Conservation (phyloP, 768 basidiomycete species). For the Leccinum disarticulatum region DNA sequence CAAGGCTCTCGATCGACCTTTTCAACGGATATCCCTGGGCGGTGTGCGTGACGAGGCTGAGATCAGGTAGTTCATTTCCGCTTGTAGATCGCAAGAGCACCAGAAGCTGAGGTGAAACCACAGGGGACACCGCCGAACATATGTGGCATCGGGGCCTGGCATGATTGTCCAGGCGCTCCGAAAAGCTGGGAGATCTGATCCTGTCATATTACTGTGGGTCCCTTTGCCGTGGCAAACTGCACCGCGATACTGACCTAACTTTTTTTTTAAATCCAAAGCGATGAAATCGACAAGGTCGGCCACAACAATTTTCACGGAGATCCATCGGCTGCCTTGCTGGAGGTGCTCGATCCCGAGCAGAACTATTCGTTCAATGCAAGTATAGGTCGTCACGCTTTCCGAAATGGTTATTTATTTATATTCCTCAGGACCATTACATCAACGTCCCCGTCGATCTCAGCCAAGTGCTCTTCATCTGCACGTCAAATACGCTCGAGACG, state of each 20-base stretch:
- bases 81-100: constrained; percentile 7
- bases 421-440: constrained; percentile 80
- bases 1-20: constrained; percentile 76
- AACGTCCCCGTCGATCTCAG: constrained; percentile 87
- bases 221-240: neutral
- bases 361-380: constrained; percentile 78
- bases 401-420: neutral
- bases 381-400: constrained; percentile 2
- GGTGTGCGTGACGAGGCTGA: constrained; percentile 93
- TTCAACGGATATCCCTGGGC: constrained; percentile 89
- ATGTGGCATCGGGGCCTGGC: constrained; percentile 87
- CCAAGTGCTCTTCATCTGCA: constrained; percentile 90
- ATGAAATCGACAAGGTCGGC: constrained; percentile 92
- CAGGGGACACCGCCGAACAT: constrained; percentile 74
- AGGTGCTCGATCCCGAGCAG: constrained; percentile 94
- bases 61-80: constrained; percentile 41
- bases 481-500: constrained; percentile 86
- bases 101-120: constrained; percentile 3
- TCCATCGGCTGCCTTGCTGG: constrained; percentile 85
- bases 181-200: constrained; percentile 78
- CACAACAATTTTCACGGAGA: constrained; percentile 90
- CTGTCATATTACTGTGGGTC: constrained; percentile 68
- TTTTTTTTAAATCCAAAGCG: constrained; percentile 34
- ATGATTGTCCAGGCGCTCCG: constrained; percentile 84
- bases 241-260: neutral